Conservation (phyloP, 306 rosid genomes). For the Lotus japonicus region DNA sequence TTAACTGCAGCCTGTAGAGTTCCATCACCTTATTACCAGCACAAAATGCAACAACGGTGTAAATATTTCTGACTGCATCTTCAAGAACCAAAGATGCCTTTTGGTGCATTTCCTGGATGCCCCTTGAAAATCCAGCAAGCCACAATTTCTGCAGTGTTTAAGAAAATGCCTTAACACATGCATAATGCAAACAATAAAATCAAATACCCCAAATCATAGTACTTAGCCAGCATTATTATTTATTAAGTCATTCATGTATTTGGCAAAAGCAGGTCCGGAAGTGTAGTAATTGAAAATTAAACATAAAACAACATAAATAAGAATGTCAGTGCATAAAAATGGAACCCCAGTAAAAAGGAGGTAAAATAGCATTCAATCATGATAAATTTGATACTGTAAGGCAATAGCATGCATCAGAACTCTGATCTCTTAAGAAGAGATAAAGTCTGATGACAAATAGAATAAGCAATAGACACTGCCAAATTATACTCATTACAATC, state of each 20-base stretch:
- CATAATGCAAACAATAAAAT: constrained; percentile 6
- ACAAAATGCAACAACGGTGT: constrained; percentile 98
- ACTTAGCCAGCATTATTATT: background rate
- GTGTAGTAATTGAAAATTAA: background rate
- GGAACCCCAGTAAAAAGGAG: too few species aligned
- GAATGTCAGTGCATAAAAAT: background rate
- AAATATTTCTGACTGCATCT: constrained; percentile 97
- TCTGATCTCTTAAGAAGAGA: background rate
- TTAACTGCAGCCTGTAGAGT: constrained; percentile 85
- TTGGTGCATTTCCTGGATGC: constrained; percentile 99
- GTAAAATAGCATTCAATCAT: too few species aligned
- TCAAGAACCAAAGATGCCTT: constrained; percentile 99
- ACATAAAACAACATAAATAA: background rate
- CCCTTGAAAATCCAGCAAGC: constrained; percentile 99
- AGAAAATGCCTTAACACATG: constrained; percentile 12
- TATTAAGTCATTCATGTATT: background rate
- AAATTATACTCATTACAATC: background rate
- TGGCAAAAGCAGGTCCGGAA: background rate
- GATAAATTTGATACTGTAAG: too few species aligned
- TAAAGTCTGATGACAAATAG: background rate
- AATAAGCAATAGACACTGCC: background rate
- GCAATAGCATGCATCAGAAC: too few species aligned
- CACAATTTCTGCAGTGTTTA: constrained; percentile 78
- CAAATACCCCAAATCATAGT: background rate
- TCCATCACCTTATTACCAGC: constrained; percentile 99